Conservation (phyloP, 164 flowering plant species). For the Magnolia sinica region DNA sequence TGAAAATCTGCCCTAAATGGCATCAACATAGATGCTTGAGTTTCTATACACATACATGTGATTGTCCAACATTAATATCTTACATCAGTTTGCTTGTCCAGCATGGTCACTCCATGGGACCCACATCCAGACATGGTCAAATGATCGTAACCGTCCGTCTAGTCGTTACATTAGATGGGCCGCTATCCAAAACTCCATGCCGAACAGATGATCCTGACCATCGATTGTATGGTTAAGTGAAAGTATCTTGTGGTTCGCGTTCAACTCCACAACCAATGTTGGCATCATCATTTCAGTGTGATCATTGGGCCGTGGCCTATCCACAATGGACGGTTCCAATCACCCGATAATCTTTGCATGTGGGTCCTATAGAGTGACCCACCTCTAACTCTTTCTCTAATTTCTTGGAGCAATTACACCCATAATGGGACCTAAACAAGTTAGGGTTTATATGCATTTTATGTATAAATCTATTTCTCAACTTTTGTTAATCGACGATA, state of each 20-base stretch:
- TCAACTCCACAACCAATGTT: neutral
- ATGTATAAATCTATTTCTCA: neutral
- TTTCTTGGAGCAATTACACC: slow-evolving; percentile 2
- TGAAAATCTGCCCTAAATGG: neutral
- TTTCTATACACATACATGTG: neutral
- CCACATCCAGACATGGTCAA: neutral
- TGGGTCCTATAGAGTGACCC: no score
- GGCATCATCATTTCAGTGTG: neutral
- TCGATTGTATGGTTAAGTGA: neutral
- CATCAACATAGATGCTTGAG: neutral
- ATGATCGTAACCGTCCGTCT: neutral
- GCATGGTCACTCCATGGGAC: neutral
- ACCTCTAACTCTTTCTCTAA: no score
- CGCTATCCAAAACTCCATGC: neutral
- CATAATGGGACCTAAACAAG: neutral
- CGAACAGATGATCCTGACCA: neutral
- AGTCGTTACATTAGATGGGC: neutral
- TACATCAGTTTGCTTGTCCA: neutral
- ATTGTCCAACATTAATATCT: neutral
- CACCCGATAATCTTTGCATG: no score
- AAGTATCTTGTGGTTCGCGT: neutral
- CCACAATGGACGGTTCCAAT: neutral
- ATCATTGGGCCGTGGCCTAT: no score
- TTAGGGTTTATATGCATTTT: slow-evolving; percentile 5
- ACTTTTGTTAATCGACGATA: neutral